Evolutionary conservation across 2,329 filamentous ascomycete species (phyloP).

Genomic region (Trichoderma sp.): DNA sequence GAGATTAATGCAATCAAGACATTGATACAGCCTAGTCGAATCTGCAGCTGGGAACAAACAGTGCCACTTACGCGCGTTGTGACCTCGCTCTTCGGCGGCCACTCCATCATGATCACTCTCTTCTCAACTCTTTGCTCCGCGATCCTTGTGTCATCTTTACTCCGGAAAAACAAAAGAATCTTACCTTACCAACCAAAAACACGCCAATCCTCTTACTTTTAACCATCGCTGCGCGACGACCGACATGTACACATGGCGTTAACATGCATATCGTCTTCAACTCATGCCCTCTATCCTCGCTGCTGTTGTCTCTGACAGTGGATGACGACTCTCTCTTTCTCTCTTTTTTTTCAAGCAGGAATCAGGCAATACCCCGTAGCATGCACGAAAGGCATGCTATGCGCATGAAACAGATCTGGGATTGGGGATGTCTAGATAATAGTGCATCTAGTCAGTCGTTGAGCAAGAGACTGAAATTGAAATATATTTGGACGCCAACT

Average conservation of each 20-base stretch:
- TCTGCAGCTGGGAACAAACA: background rate
- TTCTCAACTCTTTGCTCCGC: conserved; percentile 28
- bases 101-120: conserved; percentile 28
- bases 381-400: conserved; percentile 22
- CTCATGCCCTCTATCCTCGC: conserved; percentile 15
- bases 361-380: conserved; percentile 23
- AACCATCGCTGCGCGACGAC: conserved; percentile 17
- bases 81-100: conserved; percentile 5
- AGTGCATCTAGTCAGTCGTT: conserved; percentile 28
- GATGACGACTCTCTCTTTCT: conserved; percentile 21
- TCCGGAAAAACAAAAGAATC: background rate
- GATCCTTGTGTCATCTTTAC: conserved; percentile 21
- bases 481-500: conserved; percentile 20
- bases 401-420: conserved; percentile 17
- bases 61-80: conserved; percentile 14
- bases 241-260: conserved; percentile 23
- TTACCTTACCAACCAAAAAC: conserved; percentile 2
- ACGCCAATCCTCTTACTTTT: conserved; percentile 5
- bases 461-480: conserved; percentile 25
- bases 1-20: conserved; percentile 14
- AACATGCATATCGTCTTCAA: conserved; percentile 9
- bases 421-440: conserved; percentile 23
- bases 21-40: conserved; percentile 1
- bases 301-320: conserved; percentile 22
- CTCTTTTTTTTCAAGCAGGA: conserved; percentile 15